Percentiles rank a stretch among this genome's conserved stretches.
Conservation (phyloP, 805 yeast genomes). For the Yamadazyma kitorensis region DNA sequence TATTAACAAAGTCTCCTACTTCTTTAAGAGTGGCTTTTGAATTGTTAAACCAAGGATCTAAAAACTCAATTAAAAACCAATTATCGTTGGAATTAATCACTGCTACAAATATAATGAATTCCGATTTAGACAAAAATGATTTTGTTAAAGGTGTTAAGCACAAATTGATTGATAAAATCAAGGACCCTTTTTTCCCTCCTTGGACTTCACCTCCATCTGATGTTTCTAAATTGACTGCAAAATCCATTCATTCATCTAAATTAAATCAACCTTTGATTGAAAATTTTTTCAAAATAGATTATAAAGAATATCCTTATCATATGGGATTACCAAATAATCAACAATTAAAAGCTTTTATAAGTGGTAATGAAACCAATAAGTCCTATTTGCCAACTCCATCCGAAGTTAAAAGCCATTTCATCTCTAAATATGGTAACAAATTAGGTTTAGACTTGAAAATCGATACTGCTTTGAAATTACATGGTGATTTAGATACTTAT, state of each 20-base stretch:
- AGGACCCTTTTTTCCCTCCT: slow-evolving; percentile 38
- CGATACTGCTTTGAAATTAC: slow-evolving; percentile 55
- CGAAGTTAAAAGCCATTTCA: slow-evolving; percentile 68
- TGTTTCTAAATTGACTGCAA: slow-evolving; percentile 17
- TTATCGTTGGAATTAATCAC: slow-evolving; percentile 69
- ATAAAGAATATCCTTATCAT: slow-evolving; percentile 51
- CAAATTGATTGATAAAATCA: slow-evolving; percentile 59
- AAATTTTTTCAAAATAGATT: slow-evolving; percentile 38
- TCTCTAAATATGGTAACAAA: slow-evolving; percentile 45
- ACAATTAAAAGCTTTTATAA: slow-evolving; percentile 62
- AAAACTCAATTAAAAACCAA: slow-evolving; percentile 59
- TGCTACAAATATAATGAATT: slow-evolving; percentile 70
- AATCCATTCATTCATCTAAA: slow-evolving; percentile 22
- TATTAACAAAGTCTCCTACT: slow-evolving; percentile 70
- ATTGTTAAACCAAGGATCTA: slow-evolving; percentile 59
- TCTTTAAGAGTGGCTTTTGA: slow-evolving; percentile 72
- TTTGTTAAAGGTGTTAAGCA: slow-evolving; percentile 68
- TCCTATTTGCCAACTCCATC: slow-evolving; percentile 64
- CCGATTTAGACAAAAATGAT: slow-evolving; percentile 49
- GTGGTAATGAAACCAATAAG: slow-evolving; percentile 65
- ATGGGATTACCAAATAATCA: slow-evolving; percentile 79
- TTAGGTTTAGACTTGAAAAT: slow-evolving; percentile 63
- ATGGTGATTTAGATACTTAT: slow-evolving; percentile 42
- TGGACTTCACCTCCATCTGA: slow-evolving; percentile 21
- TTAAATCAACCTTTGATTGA: slow-evolving; percentile 37